Conservation (phyloP, 768 basidiomycete genomes). For the Phlebiopsis flavidoalba region DNA sequence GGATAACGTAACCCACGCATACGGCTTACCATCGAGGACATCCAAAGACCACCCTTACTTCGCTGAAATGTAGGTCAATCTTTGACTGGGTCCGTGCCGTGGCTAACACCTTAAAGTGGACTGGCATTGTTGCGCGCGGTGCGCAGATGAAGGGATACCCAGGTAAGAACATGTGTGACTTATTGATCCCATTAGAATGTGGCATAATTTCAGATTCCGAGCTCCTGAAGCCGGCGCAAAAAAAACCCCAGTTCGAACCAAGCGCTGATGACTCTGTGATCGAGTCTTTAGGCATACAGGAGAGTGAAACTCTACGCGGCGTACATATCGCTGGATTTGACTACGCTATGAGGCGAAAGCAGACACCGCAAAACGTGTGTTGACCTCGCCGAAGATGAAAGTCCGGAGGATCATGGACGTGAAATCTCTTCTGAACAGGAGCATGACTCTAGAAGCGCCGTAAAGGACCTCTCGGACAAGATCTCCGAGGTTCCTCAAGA, state of each 20-base stretch:
- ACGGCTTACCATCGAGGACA: constrained; percentile 34
- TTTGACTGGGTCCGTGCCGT: not conserved
- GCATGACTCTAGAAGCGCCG: too few relatives aligned
- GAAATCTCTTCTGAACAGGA: not conserved
- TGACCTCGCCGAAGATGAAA: not conserved
- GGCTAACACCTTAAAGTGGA: constrained; percentile 5
- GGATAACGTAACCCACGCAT: constrained; percentile 51
- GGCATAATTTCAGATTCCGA: not conserved
- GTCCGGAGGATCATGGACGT: too few relatives aligned
- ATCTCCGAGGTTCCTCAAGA: not conserved
- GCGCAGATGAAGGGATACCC: constrained; percentile 15
- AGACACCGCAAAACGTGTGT: not conserved
- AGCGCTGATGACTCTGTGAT: not conserved
- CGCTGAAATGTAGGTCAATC: constrained; percentile 35
- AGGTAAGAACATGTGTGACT: not conserved
- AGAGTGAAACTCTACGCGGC: constrained; percentile 8
- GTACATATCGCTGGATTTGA: constrained; percentile 13
- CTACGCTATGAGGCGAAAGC: not conserved
- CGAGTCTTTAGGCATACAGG: not conserved
- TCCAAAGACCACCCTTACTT: constrained; percentile 50
- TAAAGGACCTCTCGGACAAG: too few relatives aligned
- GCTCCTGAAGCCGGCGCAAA: not conserved
- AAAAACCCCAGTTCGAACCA: not conserved
- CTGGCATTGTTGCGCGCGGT: constrained; percentile 12
- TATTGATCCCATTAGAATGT: not conserved